Evolutionary conservation across 2,329 filamentous ascomycete species (phyloP).

Genomic region (Alternaria longipes): DNA sequence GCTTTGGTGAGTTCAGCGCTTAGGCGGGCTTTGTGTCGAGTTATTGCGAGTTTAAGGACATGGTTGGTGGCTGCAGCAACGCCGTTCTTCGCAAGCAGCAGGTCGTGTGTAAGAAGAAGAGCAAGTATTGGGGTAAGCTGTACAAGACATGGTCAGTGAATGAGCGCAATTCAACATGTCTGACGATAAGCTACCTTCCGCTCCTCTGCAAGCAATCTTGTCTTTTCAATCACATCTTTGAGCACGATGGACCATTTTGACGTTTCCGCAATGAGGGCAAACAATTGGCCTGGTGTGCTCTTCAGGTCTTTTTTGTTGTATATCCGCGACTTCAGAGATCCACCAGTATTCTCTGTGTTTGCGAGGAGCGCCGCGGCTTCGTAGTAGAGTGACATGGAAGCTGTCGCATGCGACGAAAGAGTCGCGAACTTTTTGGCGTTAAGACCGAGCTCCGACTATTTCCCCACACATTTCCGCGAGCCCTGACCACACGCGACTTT

Average conservation of each 20-base stretch:
- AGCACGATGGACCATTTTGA: conserved; percentile 90
- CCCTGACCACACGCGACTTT: not conserved
- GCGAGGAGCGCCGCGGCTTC: conserved; percentile 82
- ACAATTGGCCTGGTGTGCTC: conserved; percentile 81
- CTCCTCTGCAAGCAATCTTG: conserved; percentile 79
- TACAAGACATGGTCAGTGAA: conserved; percentile 13
- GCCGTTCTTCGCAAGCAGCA: conserved; percentile 81
- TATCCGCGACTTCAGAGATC: conserved; percentile 86
- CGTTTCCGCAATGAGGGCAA: conserved; percentile 84
- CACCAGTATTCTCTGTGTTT: conserved; percentile 70
- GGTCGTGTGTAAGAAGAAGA: conserved; percentile 85
- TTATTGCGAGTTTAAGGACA: conserved; percentile 77
- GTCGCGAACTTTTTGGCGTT: conserved; percentile 17
- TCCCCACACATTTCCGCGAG: conserved; percentile 15
- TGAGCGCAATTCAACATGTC: not conserved
- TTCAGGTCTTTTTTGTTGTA: conserved; percentile 79
- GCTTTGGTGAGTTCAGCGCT: conserved; percentile 83
- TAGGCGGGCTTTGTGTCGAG: conserved; percentile 82
- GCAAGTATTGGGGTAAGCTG: conserved; percentile 83
- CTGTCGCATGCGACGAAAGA: conserved; percentile 11
- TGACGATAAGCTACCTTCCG: conserved; percentile 70
- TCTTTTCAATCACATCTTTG: conserved; percentile 86
- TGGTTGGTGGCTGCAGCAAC: conserved; percentile 83
- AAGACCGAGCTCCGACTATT: conserved; percentile 15
- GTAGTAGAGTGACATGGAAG: conserved; percentile 89